Evolutionary conservation across 495 filamentous ascomycete genomes (phyloP).

Genomic region (Tuber microsphaerosporum): DNA sequence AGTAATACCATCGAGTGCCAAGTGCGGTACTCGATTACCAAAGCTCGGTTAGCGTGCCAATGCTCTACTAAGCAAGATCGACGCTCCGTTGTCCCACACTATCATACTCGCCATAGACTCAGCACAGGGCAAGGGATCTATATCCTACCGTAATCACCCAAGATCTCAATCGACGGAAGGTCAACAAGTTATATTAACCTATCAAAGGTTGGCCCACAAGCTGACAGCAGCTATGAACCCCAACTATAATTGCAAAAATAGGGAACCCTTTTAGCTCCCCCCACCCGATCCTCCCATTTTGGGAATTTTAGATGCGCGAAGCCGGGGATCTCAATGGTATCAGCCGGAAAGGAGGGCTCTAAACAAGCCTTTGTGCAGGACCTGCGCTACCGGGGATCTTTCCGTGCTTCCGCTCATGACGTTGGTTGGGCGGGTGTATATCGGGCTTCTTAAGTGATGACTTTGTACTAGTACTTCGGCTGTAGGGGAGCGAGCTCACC

Average conservation of each 20-base stretch:
- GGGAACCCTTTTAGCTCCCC: background rate
- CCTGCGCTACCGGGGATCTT: background rate
- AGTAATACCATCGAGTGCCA: background rate
- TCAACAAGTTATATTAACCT: background rate
- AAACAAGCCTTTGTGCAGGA: background rate
- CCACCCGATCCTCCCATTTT: background rate
- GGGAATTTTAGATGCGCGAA: background rate
- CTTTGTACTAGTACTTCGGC: background rate
- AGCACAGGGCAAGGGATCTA: background rate
- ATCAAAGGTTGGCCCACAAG: background rate
- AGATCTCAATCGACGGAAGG: background rate
- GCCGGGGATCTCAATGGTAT: background rate
- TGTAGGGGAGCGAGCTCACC: background rate
- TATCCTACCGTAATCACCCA: background rate
- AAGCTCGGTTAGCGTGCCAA: background rate
- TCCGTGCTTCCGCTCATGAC: background rate
- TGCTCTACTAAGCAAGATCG: background rate
- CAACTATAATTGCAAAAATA: background rate
- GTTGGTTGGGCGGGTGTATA: background rate
- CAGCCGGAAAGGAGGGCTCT: background rate
- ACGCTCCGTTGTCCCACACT: background rate
- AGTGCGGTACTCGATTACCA: background rate
- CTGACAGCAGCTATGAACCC: background rate
- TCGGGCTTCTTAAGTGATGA: background rate
- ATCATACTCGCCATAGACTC: background rate